These are phyloP conservation scores for Aspergillus fumigatiaffinis DNA, from an alignment of 2,329 filamentous ascomycete genomes.

Conservation along the genomic window DNA sequence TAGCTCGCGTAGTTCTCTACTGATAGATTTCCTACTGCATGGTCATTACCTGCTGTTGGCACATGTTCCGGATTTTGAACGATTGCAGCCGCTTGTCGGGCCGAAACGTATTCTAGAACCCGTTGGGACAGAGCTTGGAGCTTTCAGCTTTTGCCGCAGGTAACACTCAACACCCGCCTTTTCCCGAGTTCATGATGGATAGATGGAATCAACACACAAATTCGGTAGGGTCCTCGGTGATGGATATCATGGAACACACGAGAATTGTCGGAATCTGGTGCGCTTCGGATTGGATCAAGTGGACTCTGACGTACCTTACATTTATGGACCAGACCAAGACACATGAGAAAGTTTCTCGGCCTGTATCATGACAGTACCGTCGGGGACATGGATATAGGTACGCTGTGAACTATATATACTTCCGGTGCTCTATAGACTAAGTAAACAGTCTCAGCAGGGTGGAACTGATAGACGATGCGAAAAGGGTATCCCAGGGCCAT, in stretches of 20 bases:
- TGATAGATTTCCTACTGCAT: neutral
- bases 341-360: neutral
- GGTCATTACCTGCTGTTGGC: neutral
- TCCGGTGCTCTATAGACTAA: too few relatives aligned
- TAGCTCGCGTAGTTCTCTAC: neutral
- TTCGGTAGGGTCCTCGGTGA: conserved; percentile 13
- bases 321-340: neutral
- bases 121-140: conserved; percentile 1
- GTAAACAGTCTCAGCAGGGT: too few relatives aligned
- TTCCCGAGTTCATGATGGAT: conserved; percentile 24
- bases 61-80: conserved; percentile 2
- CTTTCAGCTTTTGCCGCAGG: conserved; percentile 16
- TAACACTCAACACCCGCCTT: conserved; percentile 26
- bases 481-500: too few relatives aligned
- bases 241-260: conserved; percentile 10
- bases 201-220: conserved; percentile 1
- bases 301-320: neutral
- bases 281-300: neutral
- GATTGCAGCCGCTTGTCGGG: conserved; percentile 22
- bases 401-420: too few relatives aligned
- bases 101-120: conserved; percentile 16
- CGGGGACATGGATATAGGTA: neutral
- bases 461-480: too few relatives aligned
- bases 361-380: neutral
- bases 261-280: conserved; percentile 21